Evolutionary conservation across 2,329 filamentous ascomycete genomes (phyloP).

Genomic region (Penicillium verrucosum): DNA sequence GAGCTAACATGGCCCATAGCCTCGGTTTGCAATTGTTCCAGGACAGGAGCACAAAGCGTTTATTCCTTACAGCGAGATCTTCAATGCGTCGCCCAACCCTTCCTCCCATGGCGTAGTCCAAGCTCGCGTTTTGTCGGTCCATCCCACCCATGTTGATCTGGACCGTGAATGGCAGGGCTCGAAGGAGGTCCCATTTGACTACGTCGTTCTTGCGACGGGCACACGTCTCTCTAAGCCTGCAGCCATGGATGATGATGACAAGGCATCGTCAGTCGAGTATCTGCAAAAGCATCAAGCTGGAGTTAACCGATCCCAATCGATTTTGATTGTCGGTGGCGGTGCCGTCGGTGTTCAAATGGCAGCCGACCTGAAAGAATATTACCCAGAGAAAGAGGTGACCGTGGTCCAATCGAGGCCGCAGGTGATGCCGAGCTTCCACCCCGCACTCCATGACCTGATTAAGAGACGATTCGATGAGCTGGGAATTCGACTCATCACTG

Average conservation of each 20-base stretch:
- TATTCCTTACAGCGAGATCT: constrained; percentile 34
- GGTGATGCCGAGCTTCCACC: constrained; percentile 36
- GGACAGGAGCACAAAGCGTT: constrained; percentile 40
- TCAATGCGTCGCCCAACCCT: constrained; percentile 23
- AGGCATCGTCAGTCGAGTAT: constrained; percentile 33
- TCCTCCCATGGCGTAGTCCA: constrained; percentile 30
- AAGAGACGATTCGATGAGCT: constrained; percentile 34
- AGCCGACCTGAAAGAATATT: constrained; percentile 49
- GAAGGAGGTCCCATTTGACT: constrained; percentile 32
- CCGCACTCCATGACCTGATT: constrained; percentile 30
- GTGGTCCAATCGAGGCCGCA: constrained; percentile 48
- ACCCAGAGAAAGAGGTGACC: constrained; percentile 47
- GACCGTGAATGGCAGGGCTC: constrained; percentile 37
- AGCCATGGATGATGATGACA: constrained; percentile 34
- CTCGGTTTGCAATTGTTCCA: constrained; percentile 34
- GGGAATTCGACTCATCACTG: constrained; percentile 31
- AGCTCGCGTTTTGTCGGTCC: constrained; percentile 32
- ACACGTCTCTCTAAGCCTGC: constrained; percentile 35
- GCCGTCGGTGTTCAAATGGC: constrained; percentile 53
- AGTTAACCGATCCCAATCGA: constrained; percentile 29
- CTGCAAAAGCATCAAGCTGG: constrained; percentile 33
- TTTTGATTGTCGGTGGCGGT: constrained; percentile 46
- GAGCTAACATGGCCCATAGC: constrained; percentile 13
- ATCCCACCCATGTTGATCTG: constrained; percentile 27
- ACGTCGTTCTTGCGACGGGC: constrained; percentile 34